These are phyloP conservation scores for Candida patagonica DNA, from an alignment of 805 yeast species.

Conservation along the genomic window DNA sequence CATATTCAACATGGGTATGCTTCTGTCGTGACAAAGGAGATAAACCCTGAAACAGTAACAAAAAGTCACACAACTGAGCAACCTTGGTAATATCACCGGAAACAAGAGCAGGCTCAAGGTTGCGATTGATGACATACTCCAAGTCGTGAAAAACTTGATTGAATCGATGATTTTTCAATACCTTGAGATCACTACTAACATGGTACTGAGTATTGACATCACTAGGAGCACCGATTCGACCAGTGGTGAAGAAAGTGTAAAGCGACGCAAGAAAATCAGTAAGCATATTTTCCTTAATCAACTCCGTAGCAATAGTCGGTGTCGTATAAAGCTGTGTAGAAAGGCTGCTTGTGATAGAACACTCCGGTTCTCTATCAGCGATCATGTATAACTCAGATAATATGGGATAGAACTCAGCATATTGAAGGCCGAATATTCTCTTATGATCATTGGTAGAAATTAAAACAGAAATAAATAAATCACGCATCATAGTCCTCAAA, in stretches of 20 bases:
- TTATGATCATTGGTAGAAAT: slow-evolving; percentile 52
- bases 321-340: slow-evolving; percentile 86
- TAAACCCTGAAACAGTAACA: slow-evolving; percentile 65
- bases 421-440: slow-evolving; percentile 59
- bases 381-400: slow-evolving; percentile 60
- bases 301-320: slow-evolving; percentile 63
- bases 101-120: slow-evolving; percentile 43
- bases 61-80: slow-evolving; percentile 53
- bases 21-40: slow-evolving; percentile 69
- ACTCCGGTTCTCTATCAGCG: slow-evolving; percentile 82
- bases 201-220: slow-evolving; percentile 28
- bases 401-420: slow-evolving; percentile 73
- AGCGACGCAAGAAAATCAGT: slow-evolving; percentile 53
- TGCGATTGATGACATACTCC: slow-evolving; percentile 66
- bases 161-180: slow-evolving; percentile 62
- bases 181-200: slow-evolving; percentile 29
- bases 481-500: slow-evolving; percentile 49
- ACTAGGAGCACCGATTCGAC: slow-evolving; percentile 38
- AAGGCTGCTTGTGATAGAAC: slow-evolving; percentile 60
- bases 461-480: slow-evolving; percentile 53
- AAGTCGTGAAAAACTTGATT: slow-evolving; percentile 73
- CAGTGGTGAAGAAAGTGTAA: slow-evolving; percentile 51
- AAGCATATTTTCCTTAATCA: slow-evolving; percentile 56
- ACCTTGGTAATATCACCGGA: slow-evolving; percentile 39
- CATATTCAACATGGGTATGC: slow-evolving; percentile 81